Percentiles rank a stretch among this genome's conserved stretches.
Evolutionary conservation across 1,284 basidiomycete species (phyloP).

Genomic region (Heterobasidion occidentale): DNA sequence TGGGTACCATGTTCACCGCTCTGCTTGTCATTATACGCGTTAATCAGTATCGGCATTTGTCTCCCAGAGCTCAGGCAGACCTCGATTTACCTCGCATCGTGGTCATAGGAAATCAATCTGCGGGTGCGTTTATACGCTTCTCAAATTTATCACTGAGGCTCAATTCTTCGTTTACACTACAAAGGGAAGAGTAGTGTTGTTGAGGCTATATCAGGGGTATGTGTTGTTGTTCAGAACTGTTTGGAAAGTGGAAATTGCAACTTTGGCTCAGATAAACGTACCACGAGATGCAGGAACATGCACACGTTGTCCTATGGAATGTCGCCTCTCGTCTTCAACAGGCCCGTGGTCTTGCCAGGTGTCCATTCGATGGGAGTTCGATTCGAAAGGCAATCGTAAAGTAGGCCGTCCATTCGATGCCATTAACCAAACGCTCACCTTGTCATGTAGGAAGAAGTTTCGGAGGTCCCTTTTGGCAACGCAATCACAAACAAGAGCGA

Average conservation of each 20-base stretch:
- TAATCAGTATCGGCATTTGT: neutral
- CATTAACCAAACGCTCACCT: neutral
- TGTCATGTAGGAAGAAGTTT: constrained; percentile 15
- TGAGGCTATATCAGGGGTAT: constrained; percentile 33
- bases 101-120: constrained; percentile 34
- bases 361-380: constrained; percentile 26
- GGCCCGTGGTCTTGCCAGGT: constrained; percentile 29
- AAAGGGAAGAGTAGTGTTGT: constrained; percentile 29
- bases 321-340: constrained; percentile 22
- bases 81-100: constrained; percentile 29
- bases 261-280: constrained; percentile 20
- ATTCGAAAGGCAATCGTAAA: constrained; percentile 11
- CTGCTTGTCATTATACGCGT: too few relatives aligned
- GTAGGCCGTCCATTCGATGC: neutral
- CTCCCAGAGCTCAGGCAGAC: constrained; percentile 23
- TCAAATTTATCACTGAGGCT: neutral
- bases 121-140: constrained; percentile 20
- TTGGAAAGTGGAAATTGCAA: neutral
- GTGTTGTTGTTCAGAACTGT: neutral
- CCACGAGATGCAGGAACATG: constrained; percentile 32
- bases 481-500: constrained; percentile 24
- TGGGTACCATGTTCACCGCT: too few relatives aligned
- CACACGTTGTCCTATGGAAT: constrained; percentile 37
- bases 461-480: constrained; percentile 27
- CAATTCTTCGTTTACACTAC: neutral